phyloP scores from a whole-genome alignment of 1,284 basidiomycete genomes.

The Moesziomyces globuligerus region DNA sequence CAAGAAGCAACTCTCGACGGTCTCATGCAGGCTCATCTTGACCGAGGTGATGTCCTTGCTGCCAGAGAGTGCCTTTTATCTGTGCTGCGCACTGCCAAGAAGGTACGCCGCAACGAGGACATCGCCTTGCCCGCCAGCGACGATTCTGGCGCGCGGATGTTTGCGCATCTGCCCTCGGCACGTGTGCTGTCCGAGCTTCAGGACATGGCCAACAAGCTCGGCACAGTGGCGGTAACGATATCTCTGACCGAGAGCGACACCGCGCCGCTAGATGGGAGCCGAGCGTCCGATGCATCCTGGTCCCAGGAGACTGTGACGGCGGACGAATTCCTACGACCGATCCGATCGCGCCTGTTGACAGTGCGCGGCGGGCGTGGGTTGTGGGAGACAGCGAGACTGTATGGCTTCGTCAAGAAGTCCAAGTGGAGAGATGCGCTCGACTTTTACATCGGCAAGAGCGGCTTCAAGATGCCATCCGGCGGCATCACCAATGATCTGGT shows the following conservation, averaged over 20 bases:
- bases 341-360: conserved; percentile 6
- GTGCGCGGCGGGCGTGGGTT: conserved; percentile 30
- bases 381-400: conserved; percentile 41
- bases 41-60: conserved; percentile 22
- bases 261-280: neutral
- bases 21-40: conserved; percentile 10
- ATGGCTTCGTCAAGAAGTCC: conserved; percentile 17
- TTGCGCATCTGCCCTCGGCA: conserved; percentile 29
- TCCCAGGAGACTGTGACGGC: conserved; percentile 18
- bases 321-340: conserved; percentile 27
- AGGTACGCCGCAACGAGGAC: conserved; percentile 2
- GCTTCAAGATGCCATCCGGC: conserved; percentile 31
- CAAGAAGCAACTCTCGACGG: conserved; percentile 6
- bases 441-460: conserved; percentile 21
- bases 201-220: conserved; percentile 16
- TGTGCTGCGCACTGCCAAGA: conserved; percentile 6
- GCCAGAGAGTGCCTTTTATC: conserved; percentile 32
- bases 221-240: conserved; percentile 15
- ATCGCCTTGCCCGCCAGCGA: neutral
- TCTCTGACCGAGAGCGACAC: conserved; percentile 27
- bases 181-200: conserved; percentile 18
- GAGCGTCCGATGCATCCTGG: neutral
- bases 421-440: conserved; percentile 20
- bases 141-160: neutral
- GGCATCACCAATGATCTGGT: conserved; percentile 31